phyloP scores from a whole-genome alignment of 106 monocot species.

The Dendrobium huoshanense region DNA sequence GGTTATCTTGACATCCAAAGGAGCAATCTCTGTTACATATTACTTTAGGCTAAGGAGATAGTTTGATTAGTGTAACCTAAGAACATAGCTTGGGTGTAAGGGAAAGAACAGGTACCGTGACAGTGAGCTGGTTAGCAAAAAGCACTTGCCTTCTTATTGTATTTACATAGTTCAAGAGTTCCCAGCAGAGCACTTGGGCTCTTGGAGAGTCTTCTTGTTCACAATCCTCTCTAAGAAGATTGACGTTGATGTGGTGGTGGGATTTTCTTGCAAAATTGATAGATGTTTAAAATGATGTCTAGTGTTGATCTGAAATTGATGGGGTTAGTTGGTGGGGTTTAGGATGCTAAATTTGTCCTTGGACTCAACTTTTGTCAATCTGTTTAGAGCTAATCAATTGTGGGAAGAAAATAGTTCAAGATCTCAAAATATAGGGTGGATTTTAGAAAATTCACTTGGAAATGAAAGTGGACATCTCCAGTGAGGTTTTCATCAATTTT shows the following conservation, averaged over 20 bases:
- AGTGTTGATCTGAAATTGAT: too few species aligned
- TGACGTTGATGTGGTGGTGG: neutral
- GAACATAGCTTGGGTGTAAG: neutral
- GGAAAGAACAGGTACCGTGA: neutral
- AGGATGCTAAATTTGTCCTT: too few species aligned
- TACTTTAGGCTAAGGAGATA: neutral
- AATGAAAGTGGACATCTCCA: too few species aligned
- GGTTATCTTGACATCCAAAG: neutral
- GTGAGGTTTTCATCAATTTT: too few species aligned
- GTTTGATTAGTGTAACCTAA: neutral
- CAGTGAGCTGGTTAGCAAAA: neutral
- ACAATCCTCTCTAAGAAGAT: neutral
- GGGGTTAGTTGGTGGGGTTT: too few species aligned
- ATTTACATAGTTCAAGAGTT: neutral
- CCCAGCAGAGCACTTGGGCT: neutral
- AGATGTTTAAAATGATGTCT: too few species aligned
- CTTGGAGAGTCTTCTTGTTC: neutral
- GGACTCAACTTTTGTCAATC: too few species aligned
- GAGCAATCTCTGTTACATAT: neutral
- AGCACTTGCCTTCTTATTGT: neutral
- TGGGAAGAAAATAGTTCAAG: too few species aligned
- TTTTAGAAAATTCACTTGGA: too few species aligned
- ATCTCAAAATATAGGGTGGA: too few species aligned
- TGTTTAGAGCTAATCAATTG: too few species aligned
- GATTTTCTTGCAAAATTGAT: too few species aligned